A percentile compares a stretch with the other conserved stretches of the same genome.
These are phyloP conservation scores for Pelargonium nanum DNA, from an alignment of 345 rosid species.

Conservation along the genomic window DNA sequence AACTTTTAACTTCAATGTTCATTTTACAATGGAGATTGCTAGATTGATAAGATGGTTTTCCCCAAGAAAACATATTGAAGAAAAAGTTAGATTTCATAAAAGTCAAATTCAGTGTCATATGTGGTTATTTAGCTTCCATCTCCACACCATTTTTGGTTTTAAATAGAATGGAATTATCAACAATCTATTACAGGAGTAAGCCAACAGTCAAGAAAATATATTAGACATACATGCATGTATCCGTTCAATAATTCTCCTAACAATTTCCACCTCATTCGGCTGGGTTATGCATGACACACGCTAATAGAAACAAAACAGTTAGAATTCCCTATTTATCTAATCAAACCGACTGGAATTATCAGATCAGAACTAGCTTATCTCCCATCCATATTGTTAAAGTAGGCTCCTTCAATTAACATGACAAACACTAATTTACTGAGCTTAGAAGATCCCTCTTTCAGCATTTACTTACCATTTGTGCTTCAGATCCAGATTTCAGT, in stretches of 20 bases:
- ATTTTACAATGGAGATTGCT: neutral
- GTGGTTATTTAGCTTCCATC: neutral
- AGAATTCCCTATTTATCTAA: neutral
- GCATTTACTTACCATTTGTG: constrained; percentile 54
- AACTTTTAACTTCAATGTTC: neutral
- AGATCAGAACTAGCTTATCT: neutral
- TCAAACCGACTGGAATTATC: neutral
- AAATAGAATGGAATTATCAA: neutral
- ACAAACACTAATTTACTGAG: neutral
- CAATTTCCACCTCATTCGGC: neutral
- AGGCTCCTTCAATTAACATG: neutral
- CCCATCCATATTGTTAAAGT: neutral
- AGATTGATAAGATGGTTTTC: neutral
- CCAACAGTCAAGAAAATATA: neutral
- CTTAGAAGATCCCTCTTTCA: neutral
- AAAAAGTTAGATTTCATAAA: no score
- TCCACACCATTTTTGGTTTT: neutral
- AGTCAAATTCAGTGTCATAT: neutral
- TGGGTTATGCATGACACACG: neutral
- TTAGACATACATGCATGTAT: neutral
- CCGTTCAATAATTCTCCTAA: neutral
- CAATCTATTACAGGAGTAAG: neutral
- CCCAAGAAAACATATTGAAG: neutral
- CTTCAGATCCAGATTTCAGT: constrained; percentile 80
- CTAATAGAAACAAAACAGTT: neutral